These are phyloP conservation scores for Verbascum thapsus DNA, from an alignment of 257 asterid genomes.

Conservation along the genomic window DNA sequence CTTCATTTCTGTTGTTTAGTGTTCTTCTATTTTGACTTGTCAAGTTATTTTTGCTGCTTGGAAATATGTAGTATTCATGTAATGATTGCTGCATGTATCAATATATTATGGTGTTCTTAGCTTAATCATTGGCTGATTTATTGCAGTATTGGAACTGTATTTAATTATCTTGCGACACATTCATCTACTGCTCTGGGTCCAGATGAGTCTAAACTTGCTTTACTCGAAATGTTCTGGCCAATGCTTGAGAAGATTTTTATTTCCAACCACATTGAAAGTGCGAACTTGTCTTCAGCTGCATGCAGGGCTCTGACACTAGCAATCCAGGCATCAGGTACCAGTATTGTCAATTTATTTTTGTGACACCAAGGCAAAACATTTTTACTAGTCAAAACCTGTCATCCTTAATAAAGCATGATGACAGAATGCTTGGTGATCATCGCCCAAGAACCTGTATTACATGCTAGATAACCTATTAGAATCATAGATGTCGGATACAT, in stretches of 20 bases:
- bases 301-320: conserved; percentile 88
- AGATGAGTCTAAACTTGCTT: conserved; percentile 53
- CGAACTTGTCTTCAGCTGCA: conserved; percentile 74
- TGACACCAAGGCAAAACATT: conserved; percentile 24
- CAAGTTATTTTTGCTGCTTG: conserved; percentile 18
- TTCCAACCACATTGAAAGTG: conserved; percentile 65
- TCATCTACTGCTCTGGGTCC: conserved; percentile 45
- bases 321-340: conserved; percentile 75
- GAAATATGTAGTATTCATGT: not conserved
- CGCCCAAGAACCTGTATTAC: not conserved
- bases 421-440: conserved; percentile 19
- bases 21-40: conserved; percentile 24
- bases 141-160: conserved; percentile 80
- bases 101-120: conserved; percentile 16
- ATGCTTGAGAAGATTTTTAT: conserved; percentile 70
- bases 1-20: conserved; percentile 3
- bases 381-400: conserved; percentile 18
- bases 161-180: conserved; percentile 55
- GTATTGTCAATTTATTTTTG: conserved; percentile 24
- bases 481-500: conserved; percentile 3
- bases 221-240: conserved; percentile 79
- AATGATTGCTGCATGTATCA: conserved; percentile 15
- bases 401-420: conserved; percentile 19
- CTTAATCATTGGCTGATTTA: conserved; percentile 29
- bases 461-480: conserved; percentile 20